These are phyloP conservation scores for Mortierella sp. DNA, from an alignment of 371 early-diverging fungal species.

Conservation along the genomic window DNA sequence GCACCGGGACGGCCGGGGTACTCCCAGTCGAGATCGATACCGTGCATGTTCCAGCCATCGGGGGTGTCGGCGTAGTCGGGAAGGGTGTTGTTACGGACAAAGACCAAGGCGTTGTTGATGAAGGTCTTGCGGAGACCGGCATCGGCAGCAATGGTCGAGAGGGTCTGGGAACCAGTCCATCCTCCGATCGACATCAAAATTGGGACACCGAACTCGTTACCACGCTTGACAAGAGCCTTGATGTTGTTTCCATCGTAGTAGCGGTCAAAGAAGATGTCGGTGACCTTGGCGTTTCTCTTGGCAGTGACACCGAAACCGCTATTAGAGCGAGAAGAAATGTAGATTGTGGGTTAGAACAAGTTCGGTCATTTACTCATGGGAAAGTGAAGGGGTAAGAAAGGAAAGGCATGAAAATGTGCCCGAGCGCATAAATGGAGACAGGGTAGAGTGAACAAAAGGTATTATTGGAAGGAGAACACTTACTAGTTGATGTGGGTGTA, in stretches of 20 bases:
- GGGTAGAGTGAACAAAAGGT: not conserved
- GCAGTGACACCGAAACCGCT: conserved; percentile 58
- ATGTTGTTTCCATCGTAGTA: conserved; percentile 60
- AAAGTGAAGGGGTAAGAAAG: not conserved
- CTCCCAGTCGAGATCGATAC: conserved; percentile 80
- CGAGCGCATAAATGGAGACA: not conserved
- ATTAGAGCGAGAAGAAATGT: not conserved
- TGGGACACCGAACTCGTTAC: conserved; percentile 72
- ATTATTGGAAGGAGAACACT: conserved; percentile 53
- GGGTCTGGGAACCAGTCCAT: conserved; percentile 81
- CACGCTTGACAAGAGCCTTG: conserved; percentile 64
- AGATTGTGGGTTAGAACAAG: not conserved
- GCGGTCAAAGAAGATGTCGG: conserved; percentile 54
- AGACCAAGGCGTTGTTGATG: conserved; percentile 63
- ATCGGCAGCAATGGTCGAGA: conserved; percentile 72
- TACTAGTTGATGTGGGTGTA: conserved; percentile 78
- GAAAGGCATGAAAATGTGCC: not conserved
- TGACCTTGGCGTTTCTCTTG: conserved; percentile 47
- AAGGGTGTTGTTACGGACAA: conserved; percentile 60
- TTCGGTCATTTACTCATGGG: not conserved
- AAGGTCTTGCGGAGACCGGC: conserved; percentile 64
- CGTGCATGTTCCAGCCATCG: conserved; percentile 63
- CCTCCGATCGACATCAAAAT: conserved; percentile 84
- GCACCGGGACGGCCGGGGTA: conserved; percentile 80
- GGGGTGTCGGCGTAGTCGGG: conserved; percentile 49